Evolutionary conservation across 306 rosid species (phyloP).

Genomic region (Acacia confusa): DNA sequence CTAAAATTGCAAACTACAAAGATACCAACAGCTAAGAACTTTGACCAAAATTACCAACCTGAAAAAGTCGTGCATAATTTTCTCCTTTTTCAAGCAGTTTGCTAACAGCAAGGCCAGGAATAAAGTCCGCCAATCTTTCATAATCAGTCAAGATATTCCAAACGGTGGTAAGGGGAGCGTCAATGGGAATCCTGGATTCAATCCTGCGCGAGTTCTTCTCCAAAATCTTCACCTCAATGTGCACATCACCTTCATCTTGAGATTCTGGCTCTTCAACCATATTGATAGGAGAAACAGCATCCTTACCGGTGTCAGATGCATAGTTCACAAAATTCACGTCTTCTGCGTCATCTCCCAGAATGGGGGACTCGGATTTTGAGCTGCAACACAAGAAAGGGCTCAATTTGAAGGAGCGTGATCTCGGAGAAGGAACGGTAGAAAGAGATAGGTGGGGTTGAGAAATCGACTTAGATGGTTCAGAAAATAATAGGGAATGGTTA

Average conservation of each 20-base stretch:
- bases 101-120: conserved; percentile 79
- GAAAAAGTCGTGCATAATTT: conserved; percentile 70
- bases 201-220: conserved; percentile 68
- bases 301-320: neutral
- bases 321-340: neutral
- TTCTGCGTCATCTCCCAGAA: conserved; percentile 7
- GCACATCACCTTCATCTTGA: conserved; percentile 47
- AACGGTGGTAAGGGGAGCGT: conserved; percentile 54
- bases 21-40: neutral
- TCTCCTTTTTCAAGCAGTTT: conserved; percentile 52
- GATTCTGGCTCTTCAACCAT: conserved; percentile 12
- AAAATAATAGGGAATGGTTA: conserved; percentile 24
- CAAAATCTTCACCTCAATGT: conserved; percentile 52
- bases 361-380: conserved; percentile 38
- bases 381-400: conserved; percentile 30
- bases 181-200: conserved; percentile 51
- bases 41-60: conserved; percentile 40
- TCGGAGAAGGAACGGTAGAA: conserved; percentile 21
- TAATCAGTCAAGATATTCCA: conserved; percentile 86
- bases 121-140: conserved; percentile 74
- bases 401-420: conserved; percentile 22
- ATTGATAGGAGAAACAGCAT: neutral
- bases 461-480: conserved; percentile 25
- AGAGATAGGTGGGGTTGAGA: neutral
- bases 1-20: conserved; percentile 19